Conservation (phyloP, 129 eudicot species). For the Flaveria trinervia region DNA sequence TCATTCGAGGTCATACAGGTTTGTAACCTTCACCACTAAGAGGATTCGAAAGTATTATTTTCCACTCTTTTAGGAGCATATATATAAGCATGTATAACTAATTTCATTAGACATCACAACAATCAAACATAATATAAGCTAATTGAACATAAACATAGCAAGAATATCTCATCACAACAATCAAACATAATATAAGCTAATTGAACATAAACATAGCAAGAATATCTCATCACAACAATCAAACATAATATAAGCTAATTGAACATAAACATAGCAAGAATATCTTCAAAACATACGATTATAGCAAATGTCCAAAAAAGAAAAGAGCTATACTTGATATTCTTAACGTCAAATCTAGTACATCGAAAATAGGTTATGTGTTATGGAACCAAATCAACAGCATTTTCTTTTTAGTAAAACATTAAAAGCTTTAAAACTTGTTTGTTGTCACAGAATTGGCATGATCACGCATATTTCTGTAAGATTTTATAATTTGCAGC, state of each 20-base stretch:
- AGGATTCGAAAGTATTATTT: not conserved
- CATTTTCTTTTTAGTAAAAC: not conserved
- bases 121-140: constrained; percentile 6
- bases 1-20: not conserved
- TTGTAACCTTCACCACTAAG: not conserved
- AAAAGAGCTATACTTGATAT: constrained; percentile 18
- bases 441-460: not conserved
- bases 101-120: not conserved
- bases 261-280: constrained; percentile 8
- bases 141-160: constrained; percentile 8
- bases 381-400: constrained; percentile 18
- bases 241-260: constrained; percentile 1
- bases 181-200: constrained; percentile 3
- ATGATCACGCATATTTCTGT: not conserved
- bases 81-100: not conserved
- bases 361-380: not conserved
- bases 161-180: not conserved
- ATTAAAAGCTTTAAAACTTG: constrained; percentile 1
- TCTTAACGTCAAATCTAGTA: constrained; percentile 19
- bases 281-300: not conserved
- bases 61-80: not conserved
- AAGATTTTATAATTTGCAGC: not conserved
- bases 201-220: constrained; percentile 5
- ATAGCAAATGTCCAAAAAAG: constrained; percentile 18
- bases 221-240: not conserved